These are phyloP conservation scores for Aureobasidium leucospermi DNA, from an alignment of 2,329 filamentous ascomycete genomes.

Conservation along the genomic window DNA sequence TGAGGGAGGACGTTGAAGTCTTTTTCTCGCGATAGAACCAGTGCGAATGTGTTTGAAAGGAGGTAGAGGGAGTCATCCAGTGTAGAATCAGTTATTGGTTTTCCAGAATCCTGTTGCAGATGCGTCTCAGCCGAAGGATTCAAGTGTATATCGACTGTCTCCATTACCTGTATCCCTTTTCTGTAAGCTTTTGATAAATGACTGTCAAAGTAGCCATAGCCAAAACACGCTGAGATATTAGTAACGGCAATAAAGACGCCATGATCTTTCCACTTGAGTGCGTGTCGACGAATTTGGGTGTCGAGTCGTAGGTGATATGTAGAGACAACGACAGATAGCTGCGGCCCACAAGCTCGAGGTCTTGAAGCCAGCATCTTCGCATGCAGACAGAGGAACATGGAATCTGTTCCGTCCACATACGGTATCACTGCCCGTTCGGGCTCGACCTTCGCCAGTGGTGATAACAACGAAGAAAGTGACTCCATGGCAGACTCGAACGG, in stretches of 20 bases:
- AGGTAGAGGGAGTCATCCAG: slow-evolving; percentile 2
- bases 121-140: background rate
- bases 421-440: slow-evolving; percentile 18
- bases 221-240: slow-evolving; percentile 46
- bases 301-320: background rate
- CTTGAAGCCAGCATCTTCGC: slow-evolving; percentile 50
- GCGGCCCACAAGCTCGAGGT: background rate
- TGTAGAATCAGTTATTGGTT: background rate
- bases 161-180: slow-evolving; percentile 1
- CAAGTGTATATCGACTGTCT: background rate
- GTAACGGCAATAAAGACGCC: slow-evolving; percentile 53
- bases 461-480: slow-evolving; percentile 62
- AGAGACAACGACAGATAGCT: background rate
- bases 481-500: slow-evolving; percentile 63
- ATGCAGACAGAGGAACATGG: slow-evolving; percentile 56
- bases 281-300: background rate
- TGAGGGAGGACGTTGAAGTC: slow-evolving; percentile 49
- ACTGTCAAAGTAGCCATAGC: slow-evolving; percentile 47
- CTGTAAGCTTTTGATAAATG: slow-evolving; percentile 31
- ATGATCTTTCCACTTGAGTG: slow-evolving; percentile 47
- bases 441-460: slow-evolving; percentile 28
- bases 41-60: slow-evolving; percentile 26
- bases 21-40: slow-evolving; percentile 27
- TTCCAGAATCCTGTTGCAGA: background rate
- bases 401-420: slow-evolving; percentile 43